These are phyloP conservation scores for Polytrichum formosum DNA, from an alignment of 225 moss, liverwort and hornwort species.

Conservation along the genomic window DNA sequence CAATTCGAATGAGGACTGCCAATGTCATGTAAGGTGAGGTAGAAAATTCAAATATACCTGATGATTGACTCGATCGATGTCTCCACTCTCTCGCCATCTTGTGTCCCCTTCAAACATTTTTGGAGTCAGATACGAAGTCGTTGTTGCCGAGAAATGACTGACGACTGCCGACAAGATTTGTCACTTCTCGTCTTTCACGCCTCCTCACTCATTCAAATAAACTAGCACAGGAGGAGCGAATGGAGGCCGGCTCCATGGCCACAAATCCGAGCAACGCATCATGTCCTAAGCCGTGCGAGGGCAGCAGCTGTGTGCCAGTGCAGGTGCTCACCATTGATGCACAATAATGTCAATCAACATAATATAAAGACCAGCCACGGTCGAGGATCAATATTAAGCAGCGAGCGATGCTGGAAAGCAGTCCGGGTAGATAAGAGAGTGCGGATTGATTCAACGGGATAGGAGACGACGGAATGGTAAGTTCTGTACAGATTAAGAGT, in stretches of 20 bases:
- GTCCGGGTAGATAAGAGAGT: background rate
- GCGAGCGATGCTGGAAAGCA: background rate
- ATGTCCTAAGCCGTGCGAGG: background rate
- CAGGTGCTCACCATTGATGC: slow-evolving; percentile 17
- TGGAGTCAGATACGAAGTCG: background rate
- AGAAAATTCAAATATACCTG: slow-evolving; percentile 35
- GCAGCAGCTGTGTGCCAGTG: slow-evolving; percentile 5
- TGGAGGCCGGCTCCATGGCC: slow-evolving; percentile 11
- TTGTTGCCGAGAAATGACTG: background rate
- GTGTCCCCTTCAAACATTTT: slow-evolving; percentile 55
- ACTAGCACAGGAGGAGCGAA: background rate
- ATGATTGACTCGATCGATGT: slow-evolving; percentile 56
- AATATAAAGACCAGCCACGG: background rate
- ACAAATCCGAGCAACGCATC: slow-evolving; percentile 4
- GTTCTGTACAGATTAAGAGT: background rate
- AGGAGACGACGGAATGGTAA: background rate
- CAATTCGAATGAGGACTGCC: background rate
- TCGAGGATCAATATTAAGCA: background rate
- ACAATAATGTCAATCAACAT: background rate
- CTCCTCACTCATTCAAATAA: slow-evolving; percentile 14
- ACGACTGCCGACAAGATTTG: slow-evolving; percentile 15
- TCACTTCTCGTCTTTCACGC: slow-evolving; percentile 10
- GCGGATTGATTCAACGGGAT: background rate
- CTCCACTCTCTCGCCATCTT: slow-evolving; percentile 53
- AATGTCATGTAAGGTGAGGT: background rate